phyloP scores from a whole-genome alignment of 768 basidiomycete species.

The Suillus alpinus region DNA sequence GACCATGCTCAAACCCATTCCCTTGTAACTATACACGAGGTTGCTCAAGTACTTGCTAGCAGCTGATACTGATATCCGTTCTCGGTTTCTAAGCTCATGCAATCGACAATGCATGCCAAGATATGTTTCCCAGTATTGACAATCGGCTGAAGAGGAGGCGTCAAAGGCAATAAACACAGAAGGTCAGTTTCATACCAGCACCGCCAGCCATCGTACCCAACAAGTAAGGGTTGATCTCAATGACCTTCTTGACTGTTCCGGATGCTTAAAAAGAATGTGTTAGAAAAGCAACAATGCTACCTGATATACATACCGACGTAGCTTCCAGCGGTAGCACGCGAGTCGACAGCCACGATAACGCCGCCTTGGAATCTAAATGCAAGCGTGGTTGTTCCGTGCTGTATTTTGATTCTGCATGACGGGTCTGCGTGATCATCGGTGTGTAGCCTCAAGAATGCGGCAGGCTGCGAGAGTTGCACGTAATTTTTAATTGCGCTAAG shows the following conservation, averaged over 20 bases:
- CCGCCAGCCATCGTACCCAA: conserved; percentile 99
- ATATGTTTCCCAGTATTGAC: conserved; percentile 98
- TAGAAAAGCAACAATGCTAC: not conserved
- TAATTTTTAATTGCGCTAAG: not conserved
- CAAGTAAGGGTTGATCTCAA: conserved; percentile 98
- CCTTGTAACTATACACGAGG: conserved; percentile 96
- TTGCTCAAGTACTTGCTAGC: conserved; percentile 98
- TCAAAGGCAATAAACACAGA: conserved; percentile 7
- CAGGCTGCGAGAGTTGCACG: conserved; percentile 55
- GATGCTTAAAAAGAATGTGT: conserved; percentile 53
- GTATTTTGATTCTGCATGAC: conserved; percentile 93
- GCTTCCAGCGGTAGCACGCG: conserved; percentile 93
- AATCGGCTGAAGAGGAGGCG: conserved; percentile 61
- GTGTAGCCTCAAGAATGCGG: conserved; percentile 86
- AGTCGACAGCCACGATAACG: conserved; percentile 99
- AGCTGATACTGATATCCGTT: conserved; percentile 98
- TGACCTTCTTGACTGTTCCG: conserved; percentile 98
- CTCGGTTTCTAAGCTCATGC: conserved; percentile 93
- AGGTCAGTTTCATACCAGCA: conserved; percentile 60
- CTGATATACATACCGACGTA: conserved; percentile 74
- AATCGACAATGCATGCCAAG: conserved; percentile 96
- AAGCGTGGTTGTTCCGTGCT: conserved; percentile 97
- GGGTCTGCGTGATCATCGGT: conserved; percentile 96
- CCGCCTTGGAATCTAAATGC: conserved; percentile 97
- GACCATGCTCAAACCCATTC: conserved; percentile 99